These are phyloP conservation scores for Chaetomium tenue DNA, from an alignment of 495 filamentous ascomycete genomes.

Conservation along the genomic window DNA sequence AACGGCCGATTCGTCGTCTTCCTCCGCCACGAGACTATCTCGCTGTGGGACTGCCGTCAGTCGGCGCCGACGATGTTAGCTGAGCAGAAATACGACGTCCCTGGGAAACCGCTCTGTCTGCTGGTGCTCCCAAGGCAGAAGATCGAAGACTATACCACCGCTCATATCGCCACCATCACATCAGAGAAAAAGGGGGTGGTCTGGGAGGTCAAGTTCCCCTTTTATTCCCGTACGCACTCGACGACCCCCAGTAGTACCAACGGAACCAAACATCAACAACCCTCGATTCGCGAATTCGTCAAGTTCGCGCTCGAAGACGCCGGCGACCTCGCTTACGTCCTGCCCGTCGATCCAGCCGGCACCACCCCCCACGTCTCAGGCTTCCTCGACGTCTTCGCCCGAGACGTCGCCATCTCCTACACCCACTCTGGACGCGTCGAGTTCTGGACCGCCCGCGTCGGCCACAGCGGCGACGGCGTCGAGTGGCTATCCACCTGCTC, in stretches of 20 bases:
- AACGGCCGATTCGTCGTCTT: conserved; percentile 77
- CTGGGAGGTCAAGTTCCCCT: conserved; percentile 70
- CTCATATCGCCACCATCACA: conserved; percentile 78
- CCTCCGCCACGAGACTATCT: conserved; percentile 71
- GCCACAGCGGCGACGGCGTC: conserved; percentile 51
- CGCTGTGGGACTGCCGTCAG: conserved; percentile 74
- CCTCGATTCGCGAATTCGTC: conserved; percentile 63
- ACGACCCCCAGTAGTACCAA: conserved; percentile 24
- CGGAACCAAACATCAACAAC: conserved; percentile 33
- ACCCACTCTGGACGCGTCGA: conserved; percentile 70
- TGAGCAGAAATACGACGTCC: conserved; percentile 56
- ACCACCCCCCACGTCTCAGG: conserved; percentile 67
- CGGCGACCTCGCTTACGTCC: conserved; percentile 75
- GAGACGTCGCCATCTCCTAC: conserved; percentile 86
- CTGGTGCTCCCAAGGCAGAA: conserved; percentile 68
- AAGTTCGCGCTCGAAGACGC: conserved; percentile 67
- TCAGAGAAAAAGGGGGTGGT: conserved; percentile 80
- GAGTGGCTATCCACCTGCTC: conserved; percentile 84
- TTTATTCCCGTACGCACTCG: conserved; percentile 36
- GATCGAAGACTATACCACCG: conserved; percentile 48
- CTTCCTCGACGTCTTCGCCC: conserved; percentile 83
- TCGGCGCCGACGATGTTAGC: conserved; percentile 56
- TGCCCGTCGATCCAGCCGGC: conserved; percentile 89
- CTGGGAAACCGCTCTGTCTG: conserved; percentile 78
- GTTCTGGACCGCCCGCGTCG: conserved; percentile 83